phyloP scores from a whole-genome alignment of 371 early-diverging fungal genomes.

The Mucor saturninus region DNA sequence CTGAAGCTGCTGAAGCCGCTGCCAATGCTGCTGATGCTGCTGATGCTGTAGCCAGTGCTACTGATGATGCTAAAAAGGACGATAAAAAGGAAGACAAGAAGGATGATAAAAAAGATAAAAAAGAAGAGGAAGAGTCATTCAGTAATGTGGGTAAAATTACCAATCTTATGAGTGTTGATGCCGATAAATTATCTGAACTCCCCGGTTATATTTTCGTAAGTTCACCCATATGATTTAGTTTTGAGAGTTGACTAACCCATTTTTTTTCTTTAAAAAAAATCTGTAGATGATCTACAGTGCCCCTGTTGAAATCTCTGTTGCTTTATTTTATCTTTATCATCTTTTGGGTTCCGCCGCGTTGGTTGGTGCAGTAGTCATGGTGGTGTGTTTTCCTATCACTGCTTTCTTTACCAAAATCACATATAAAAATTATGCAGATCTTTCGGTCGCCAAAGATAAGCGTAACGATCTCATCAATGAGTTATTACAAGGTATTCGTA shows the following conservation, averaged over 20 bases:
- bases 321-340: constrained; percentile 51
- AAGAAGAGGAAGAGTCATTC: constrained; percentile 27
- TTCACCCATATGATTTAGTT: neutral
- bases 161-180: constrained; percentile 83
- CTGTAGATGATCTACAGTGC: constrained; percentile 49
- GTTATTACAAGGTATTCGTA: constrained; percentile 67
- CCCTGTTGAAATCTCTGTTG: constrained; percentile 59
- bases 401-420: constrained; percentile 45
- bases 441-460: constrained; percentile 43
- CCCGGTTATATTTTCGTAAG: constrained; percentile 49
- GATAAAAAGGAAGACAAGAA: neutral
- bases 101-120: constrained; percentile 15
- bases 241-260: neutral
- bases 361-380: constrained; percentile 55
- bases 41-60: constrained; percentile 5
- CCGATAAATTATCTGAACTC: constrained; percentile 54
- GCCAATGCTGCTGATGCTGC: constrained; percentile 21
- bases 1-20: neutral
- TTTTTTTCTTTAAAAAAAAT: neutral
- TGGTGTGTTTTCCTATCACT: constrained; percentile 63
- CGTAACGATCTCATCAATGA: constrained; percentile 59
- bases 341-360: constrained; percentile 58
- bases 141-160: constrained; percentile 73
- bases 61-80: no score
- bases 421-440: constrained; percentile 21